Base-by-base conservation (phyloP, 257 asterid species). In the Anisodus tanguticus region DNA sequence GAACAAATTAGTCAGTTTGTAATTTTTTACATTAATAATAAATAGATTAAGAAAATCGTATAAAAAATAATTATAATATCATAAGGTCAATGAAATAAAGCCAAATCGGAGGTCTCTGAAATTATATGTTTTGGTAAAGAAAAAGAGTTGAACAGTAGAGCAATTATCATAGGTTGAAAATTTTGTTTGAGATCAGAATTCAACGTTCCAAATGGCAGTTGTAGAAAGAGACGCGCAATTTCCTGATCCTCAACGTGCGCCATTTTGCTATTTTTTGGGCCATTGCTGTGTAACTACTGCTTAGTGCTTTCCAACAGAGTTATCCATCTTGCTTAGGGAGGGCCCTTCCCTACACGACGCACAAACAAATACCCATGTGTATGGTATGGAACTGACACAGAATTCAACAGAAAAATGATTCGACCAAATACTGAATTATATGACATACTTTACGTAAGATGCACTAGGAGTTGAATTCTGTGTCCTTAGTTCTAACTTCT, bases 291-390 rank as follows among this genome's bases (percentile, higher is more conserved):
- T 19, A 47, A 19, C 2, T 19, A 9, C 6, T 41, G 9, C 15
- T 62, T 26, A 49, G 22, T 76, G 81, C 81, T 26, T 51, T 76
- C 81, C 81, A 76, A 76, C 63, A 51, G 63, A 51, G 63, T 26
- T 76, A 26, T 76, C 81, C 81, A 51, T 51, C 47, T 69, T 4
- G 57, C 16, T 70, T n/a, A 17, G 78, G 11, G 19, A 3, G 74
- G 74, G 47, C 10, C 13, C n/a, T n/a, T n/a, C 12, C 81, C 81
- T 51, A 76, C 81, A 26, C 13, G 47, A 49, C 53, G n/a, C n/a
- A n/a, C 26, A 22, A 22, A 22, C 26, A 22, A 74, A 10, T 74
- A 49, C 51, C 47, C 47, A 12, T 12, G 43, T 51, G 26, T 22
- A 22, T 22, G 26, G 26, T 22, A 22, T 22, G 26, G 26, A 72